phyloP scores from a whole-genome alignment of 345 rosid species.

The Moricandia arvensis region DNA sequence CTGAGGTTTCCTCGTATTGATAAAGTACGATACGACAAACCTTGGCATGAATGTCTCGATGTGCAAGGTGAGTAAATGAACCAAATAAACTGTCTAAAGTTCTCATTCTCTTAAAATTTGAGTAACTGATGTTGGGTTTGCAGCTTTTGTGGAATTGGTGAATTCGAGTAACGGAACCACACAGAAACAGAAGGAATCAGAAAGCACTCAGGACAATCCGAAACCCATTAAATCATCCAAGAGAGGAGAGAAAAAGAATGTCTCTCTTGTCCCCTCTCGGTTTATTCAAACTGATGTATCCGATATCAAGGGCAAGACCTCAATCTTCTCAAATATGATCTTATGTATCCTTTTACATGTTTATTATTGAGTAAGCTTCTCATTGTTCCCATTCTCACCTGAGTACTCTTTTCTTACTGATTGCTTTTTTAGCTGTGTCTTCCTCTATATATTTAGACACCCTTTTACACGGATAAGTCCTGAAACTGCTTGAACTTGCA shows the following conservation, averaged over 20 bases:
- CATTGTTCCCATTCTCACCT: too few relatives aligned
- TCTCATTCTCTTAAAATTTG: neutral
- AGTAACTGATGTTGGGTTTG: constrained; percentile 24
- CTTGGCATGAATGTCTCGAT: constrained; percentile 96
- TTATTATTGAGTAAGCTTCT: too few relatives aligned
- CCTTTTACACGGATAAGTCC: too few relatives aligned
- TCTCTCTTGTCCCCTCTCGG: constrained; percentile 74
- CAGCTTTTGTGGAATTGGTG: constrained; percentile 87
- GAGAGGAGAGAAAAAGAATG: constrained; percentile 56
- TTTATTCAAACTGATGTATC: constrained; percentile 83
- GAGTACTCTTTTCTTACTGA: too few relatives aligned
- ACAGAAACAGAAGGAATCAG: constrained; percentile 56
- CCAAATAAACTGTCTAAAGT: neutral
- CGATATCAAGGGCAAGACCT: constrained; percentile 64
- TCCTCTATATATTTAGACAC: too few relatives aligned
- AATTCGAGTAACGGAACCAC: constrained; percentile 93
- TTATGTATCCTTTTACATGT: constrained; percentile 78
- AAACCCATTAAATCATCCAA: constrained; percentile 43
- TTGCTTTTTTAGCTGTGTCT: neutral
- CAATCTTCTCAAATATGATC: constrained; percentile 72
- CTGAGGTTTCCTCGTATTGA: constrained; percentile 97
- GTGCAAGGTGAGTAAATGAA: constrained; percentile 67
- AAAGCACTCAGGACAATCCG: constrained; percentile 42
- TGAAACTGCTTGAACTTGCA: too few relatives aligned
- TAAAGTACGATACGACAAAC: constrained; percentile 91